Base-by-base conservation (phyloP, 306 rosid genomes). In the Corylus avellana region DNA sequence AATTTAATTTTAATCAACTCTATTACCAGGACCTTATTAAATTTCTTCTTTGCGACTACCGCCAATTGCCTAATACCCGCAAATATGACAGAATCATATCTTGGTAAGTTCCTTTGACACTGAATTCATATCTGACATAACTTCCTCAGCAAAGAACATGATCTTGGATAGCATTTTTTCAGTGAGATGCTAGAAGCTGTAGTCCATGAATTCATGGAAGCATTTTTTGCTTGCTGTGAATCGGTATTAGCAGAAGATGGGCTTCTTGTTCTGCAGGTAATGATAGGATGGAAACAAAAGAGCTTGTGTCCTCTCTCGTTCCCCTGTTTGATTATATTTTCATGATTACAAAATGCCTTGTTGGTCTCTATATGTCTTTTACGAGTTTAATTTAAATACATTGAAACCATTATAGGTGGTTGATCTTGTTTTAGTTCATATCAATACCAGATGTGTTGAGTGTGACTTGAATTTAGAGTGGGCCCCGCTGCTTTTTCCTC, bases 171-270 rank as follows among this genome's bases (percentile, higher is more conserved):
- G 56, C 51, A 75, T 85, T 9, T 80, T 75, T 85, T 72, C 92
- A 94, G 98, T 82, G 98, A 90, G 91, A 90, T 94, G 97, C 71
- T 94, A 29, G 97, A 94, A 81, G 78, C 77, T 35, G 96, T 90
- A 56, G 98, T 96, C 20, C 94, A 94, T 55, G 98, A 94, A 77
- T 92, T 70, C 74, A 90, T 94, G 91, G 91, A 90, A 74, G 91
- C 88, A 27, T 94, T 92, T 79, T 92, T 94, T 78, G 83, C 91
- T 64, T 89, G 90, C 50, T 94, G 98, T 79, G 98, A 94, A 63
- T 88, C 92, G 3, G 81, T 82, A 58, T 77, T 94, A 83, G 91
- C 93, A 51, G 86, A 87, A 75, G 85, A 94, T 74, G 97, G 98
- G 17, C 86, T 90, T 80, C 77, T 93, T 75, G 92, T 93, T 79